Evolutionary conservation across 2,329 filamentous ascomycete species (phyloP).

Genomic region (Macrophomina tecta): DNA sequence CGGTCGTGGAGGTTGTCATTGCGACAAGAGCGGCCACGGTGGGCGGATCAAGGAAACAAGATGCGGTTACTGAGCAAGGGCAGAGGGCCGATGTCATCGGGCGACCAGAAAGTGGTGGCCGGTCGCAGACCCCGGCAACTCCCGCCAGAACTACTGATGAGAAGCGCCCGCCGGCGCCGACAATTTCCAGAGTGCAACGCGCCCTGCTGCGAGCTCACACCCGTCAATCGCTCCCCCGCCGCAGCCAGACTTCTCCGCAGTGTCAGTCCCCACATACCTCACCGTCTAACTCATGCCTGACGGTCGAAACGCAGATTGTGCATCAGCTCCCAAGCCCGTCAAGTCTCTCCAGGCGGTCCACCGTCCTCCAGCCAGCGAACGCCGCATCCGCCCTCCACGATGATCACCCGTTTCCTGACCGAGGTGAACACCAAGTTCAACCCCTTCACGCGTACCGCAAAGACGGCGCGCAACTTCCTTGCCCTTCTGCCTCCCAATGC

Average conservation of each 20-base stretch:
- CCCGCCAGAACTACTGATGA: constrained; percentile 1
- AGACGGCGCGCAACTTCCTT: constrained; percentile 87
- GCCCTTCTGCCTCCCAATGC: constrained; percentile 82
- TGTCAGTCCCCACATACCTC: background rate
- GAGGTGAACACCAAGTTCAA: constrained; percentile 88
- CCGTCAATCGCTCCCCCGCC: background rate
- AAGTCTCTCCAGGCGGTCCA: constrained; percentile 1
- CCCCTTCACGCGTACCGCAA: constrained; percentile 80
- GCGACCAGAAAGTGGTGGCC: constrained; percentile 9
- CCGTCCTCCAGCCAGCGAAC: background rate
- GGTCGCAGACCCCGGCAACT: constrained; percentile 6
- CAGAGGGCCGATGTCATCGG: constrained; percentile 27
- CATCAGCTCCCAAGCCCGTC: background rate
- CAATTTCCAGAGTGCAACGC: constrained; percentile 25
- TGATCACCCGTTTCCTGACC: constrained; percentile 88
- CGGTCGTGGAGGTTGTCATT: constrained; percentile 36
- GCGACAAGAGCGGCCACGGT: constrained; percentile 32
- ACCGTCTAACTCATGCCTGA: background rate
- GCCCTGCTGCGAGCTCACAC: constrained; percentile 2
- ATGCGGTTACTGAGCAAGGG: constrained; percentile 9
- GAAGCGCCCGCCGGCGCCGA: constrained; percentile 6
- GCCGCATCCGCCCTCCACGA: constrained; percentile 49
- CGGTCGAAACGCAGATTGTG: background rate
- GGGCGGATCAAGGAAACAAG: constrained; percentile 13
- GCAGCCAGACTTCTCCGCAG: background rate